Conservation (phyloP, 129 eudicot genomes). For the Saussurea involucrata region DNA sequence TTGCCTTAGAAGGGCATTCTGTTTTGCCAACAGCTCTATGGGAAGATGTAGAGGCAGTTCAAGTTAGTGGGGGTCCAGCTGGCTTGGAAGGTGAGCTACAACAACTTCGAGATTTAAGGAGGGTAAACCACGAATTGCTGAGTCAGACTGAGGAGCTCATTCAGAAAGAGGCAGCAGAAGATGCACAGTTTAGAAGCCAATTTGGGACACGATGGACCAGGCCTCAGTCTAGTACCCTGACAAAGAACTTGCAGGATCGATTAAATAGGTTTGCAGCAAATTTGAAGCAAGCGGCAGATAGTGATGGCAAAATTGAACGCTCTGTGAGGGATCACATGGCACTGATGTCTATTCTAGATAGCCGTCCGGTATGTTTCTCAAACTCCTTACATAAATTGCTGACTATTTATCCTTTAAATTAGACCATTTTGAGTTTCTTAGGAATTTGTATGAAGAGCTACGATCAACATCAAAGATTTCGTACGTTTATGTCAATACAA, state of each 20-base stretch:
- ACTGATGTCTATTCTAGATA: constrained; percentile 83
- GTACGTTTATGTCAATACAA: background rate
- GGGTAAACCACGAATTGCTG: constrained; percentile 78
- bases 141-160: constrained; percentile 81
- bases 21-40: constrained; percentile 56
- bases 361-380: constrained; percentile 59
- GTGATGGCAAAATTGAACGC: constrained; percentile 84
- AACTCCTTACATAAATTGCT: background rate
- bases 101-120: constrained; percentile 72
- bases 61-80: constrained; percentile 85
- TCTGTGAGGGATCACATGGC: constrained; percentile 76
- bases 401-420: background rate
- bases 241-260: constrained; percentile 79
- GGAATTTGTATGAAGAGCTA: background rate
- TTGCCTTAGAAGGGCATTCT: constrained; percentile 78
- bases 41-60: constrained; percentile 93
- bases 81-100: constrained; percentile 86
- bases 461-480: background rate
- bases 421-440: background rate
- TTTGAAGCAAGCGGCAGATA: constrained; percentile 85
- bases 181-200: constrained; percentile 82
- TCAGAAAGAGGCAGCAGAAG: constrained; percentile 86
- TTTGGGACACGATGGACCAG: constrained; percentile 92
- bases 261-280: constrained; percentile 76
- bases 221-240: constrained; percentile 81